Base-by-base conservation (phyloP, 2,329 filamentous ascomycete genomes). In the Kalmusia sp. region DNA sequence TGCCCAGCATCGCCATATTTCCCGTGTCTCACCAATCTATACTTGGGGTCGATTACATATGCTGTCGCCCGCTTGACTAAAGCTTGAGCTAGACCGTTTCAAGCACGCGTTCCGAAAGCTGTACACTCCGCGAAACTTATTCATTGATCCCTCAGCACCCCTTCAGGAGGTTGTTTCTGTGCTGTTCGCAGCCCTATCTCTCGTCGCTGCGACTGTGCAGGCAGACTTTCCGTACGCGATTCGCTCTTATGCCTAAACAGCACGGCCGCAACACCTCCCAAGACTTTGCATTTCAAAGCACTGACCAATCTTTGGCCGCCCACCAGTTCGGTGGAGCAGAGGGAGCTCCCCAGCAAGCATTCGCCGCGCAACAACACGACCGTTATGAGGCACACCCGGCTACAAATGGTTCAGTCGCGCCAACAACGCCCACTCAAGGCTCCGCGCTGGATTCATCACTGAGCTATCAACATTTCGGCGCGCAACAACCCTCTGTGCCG, bases 221-320 rank as follows among this genome's bases (percentile, higher is more conserved):
- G 44, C 56, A 51, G 24, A 45, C 30, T 49, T 49, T 40, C 38
- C 27, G 34, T 43, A 51, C 49, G 61, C 49, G 59, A 57, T 43
- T 53, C 55, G 58, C 58, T 59, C 57, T 49, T 53, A 73, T 73
- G 71, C 64, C 66, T 51, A 64, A 69, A 57, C 22, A 37, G 31
- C 64, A 58, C 35, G 54, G 56, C 49, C 59, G 53, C 34, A 61
- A 58, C 35, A 60, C 59, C 41, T 55, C 59, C 28, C 59, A 59
- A 59, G 68, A 69, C 51, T 68, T 67, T 58, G 68, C 52, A 64
- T 67, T 68, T 60, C 66, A 61, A 65, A 68, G 62, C 62, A 65
- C 64, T 68, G 70, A 71, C 65, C 69, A 71, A 64, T 59, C 69
- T 49, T 56, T 57, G n/a, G n/a, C n/a, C 30, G 46, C 50, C 48